Evolutionary conservation across 2,329 filamentous ascomycete species (phyloP).

Genomic region (Penicillium sp.): DNA sequence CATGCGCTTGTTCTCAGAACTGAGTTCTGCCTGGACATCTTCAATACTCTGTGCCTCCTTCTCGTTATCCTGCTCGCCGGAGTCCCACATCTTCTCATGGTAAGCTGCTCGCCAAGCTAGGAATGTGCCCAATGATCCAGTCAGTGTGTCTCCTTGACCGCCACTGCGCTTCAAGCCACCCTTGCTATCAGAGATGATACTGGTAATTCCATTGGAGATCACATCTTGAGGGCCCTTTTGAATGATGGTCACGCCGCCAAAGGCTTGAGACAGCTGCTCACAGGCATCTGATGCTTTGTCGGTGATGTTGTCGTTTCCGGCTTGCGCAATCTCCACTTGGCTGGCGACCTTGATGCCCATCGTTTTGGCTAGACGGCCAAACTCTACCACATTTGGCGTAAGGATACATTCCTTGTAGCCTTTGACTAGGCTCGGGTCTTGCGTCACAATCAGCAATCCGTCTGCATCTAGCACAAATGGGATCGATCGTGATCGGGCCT

Average conservation of each 20-base stretch:
- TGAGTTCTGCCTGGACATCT: constrained; percentile 35
- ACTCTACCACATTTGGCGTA: constrained; percentile 93
- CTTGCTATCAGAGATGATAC: constrained; percentile 64
- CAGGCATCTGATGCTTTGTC: constrained; percentile 52
- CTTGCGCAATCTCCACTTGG: constrained; percentile 32
- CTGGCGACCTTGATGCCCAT: constrained; percentile 55
- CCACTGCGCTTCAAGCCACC: constrained; percentile 85
- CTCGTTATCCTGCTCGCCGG: constrained; percentile 26
- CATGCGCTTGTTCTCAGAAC: constrained; percentile 48
- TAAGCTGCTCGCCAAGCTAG: constrained; percentile 84
- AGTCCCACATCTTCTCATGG: constrained; percentile 68
- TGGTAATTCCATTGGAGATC: constrained; percentile 69
- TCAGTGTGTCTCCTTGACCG: constrained; percentile 91
- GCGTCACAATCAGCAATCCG: constrained; percentile 68
- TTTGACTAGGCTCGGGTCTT: constrained; percentile 63
- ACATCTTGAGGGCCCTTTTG: constrained; percentile 79
- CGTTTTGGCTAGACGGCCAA: constrained; percentile 67
- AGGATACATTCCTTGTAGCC: constrained; percentile 78
- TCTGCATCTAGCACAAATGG: constrained; percentile 89
- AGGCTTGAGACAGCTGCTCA: constrained; percentile 60
- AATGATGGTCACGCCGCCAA: constrained; percentile 82
- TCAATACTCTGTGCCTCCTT: constrained; percentile 31
- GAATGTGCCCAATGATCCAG: constrained; percentile 78
- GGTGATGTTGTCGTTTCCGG: constrained; percentile 33
- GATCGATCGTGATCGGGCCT: constrained; percentile 60